Evolutionary conservation across 163 green algal genomes (phyloP), one percentile per base, ranked within the genome.

Genomic region (Chlamydomonas reinhardtii): DNA sequence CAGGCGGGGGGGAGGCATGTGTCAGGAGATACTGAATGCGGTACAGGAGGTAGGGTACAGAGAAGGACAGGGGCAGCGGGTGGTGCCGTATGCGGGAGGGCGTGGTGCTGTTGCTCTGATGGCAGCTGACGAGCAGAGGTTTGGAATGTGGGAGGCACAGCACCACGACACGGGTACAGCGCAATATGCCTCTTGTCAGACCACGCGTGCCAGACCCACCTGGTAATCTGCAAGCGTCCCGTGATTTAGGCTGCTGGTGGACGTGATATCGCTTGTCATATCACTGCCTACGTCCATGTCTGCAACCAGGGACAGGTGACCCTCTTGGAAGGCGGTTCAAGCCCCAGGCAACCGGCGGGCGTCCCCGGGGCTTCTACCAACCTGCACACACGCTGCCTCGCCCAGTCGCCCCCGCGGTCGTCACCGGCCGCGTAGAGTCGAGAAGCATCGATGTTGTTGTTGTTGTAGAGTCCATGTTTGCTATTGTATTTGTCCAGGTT

Each of bases 191-290:
- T n/a, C n/a, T n/a, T n/a, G n/a, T n/a, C n/a, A n/a, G n/a, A n/a
- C 43, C 43, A 54, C 48, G 48, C 48, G 48, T 56, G 48, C 48
- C 9, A 14, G 37, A 43, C 35, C 20, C 19, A 89, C 88, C 76
- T 91, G 70, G 52, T 87, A 91, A 34, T 85, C 83, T 2, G 72
- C 54, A 4, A 91, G 82, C 2, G 88, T 85, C 2, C 83, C 88
- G 34, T 82, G 76, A 37, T 77, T 79, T 1, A 86, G 74, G 15
- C 64, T n/a, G 15, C 59, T 34, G 39, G 69, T 72, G 34, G 81
- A 89, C 0, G 87, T 73, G 29, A 91, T 91, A 32, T 91, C 87
- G 34, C 64, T 83, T 8, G 86, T 88, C 34, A 76, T 76, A 43
- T 86, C 80, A 29, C 76, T 84, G 19, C 39, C 76, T 37, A 75